Evolutionary conservation across 176 grass and related monocot species (phyloP), one percentile per base, ranked within the genome.

Genomic region (Lolium perenne): DNA sequence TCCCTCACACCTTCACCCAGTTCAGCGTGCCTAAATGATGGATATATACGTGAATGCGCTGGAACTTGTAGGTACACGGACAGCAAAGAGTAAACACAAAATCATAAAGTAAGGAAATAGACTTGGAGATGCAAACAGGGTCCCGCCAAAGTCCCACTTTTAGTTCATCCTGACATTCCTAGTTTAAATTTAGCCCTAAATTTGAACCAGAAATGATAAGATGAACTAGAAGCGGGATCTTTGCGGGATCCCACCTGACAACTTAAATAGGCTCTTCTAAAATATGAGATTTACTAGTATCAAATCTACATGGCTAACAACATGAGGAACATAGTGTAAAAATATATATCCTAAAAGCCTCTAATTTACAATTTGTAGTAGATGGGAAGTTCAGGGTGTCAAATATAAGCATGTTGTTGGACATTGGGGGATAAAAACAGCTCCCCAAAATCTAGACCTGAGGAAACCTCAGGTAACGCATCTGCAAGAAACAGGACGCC

Each of bases 401-500:
- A 43, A 43, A 43, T 43, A 43, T 43, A 7, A 43, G 7, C 41
- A 43, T 8, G 41, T 45, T 72, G 35, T 66, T 64, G 21, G 41
- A 54, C 2, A 50, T 38, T 6, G 8, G 40, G 51, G 38, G 53
- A 46, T 1, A 73, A 72, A 72, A 60, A 41, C 32, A 18, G n/a
- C 7, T 8, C n/a, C 15, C 20, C 17, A 74, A 82, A 80, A 63
- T 69, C 47, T 43, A 43, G 8, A 43, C 41, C 41, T 43, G 41
- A 43, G 41, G 41, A 73, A 82, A 64, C 16, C 43, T 13, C 21
- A 10, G 8, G 23, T 26, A 65, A 76, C 18, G 17, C 22, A 12
- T 47, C 38, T 80, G 61, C 21, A 80, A 73, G 56, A 56, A 82
- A 66, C 25, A 20, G 79, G 16, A 26, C 45, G 29, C 58, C 12